Base-by-base conservation (phyloP, 768 basidiomycete species). In the Pholiota molesta region DNA sequence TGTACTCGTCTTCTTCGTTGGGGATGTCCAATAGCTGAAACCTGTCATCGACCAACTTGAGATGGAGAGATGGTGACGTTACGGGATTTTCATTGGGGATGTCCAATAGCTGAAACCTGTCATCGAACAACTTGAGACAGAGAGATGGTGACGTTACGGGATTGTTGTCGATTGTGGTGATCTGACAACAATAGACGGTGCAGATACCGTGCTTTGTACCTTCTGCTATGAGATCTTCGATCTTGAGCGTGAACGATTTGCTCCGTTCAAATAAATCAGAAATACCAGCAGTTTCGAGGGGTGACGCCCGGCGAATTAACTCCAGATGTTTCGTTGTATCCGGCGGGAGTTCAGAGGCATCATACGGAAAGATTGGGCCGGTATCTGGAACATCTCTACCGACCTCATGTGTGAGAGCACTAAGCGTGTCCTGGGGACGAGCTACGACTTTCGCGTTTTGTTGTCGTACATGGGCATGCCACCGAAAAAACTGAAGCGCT, bases 401-500 rank as follows among this genome's bases (percentile, higher is more conserved):
- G 8, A 49, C 17, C 10, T 61, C 57, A 21, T 62, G 60, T n/a
- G 57, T 64, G 31, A 53, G 21, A 39, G 60, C 59, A 54, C 23
- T 49, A 52, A 73, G 60, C 0, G 47, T 63, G 51, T 69, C 71
- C 21, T 39, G 47, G 28, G 67, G 60, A 47, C 29, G 58, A 51
- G 66, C 62, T 55, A 71, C 23, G 26, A 65, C 57, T 56, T 65
- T 66, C 0, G 63, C 53, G 47, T 57, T 35, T 10, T 65, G 52
- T 40, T 58, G 47, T 39, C 59, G 52, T n/a, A 71, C 63, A 54
- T 66, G 54, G 21, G 59, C 55, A 14, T 64, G 62, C 72, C 72
- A 73, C 45, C 71, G 71, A 61, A 71, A 70, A 57, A 71, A 71
- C 60, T 73, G 72, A 42, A 70, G 62, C 9, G 72, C 69, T 39